Percentiles rank a stretch among this genome's conserved stretches.
Evolutionary conservation across 2,329 filamentous ascomycete genomes (phyloP).

Genomic region (Penicillium occitanis): DNA sequence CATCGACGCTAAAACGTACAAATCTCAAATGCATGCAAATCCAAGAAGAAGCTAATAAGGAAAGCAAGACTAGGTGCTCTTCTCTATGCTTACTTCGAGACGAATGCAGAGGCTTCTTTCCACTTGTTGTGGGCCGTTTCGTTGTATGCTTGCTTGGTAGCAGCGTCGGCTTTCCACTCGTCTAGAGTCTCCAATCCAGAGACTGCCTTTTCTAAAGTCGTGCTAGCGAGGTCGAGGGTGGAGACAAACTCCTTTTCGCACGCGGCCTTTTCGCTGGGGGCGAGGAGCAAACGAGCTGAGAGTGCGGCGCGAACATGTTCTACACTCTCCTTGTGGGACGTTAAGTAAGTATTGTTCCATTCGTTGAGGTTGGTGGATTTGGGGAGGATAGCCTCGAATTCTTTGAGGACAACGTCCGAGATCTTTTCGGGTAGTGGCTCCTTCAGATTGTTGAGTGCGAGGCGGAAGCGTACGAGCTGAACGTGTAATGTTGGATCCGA

Average conservation of each 20-base stretch:
- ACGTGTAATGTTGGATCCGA: constrained; percentile 72
- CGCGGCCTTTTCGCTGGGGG: constrained; percentile 55
- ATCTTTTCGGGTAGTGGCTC: constrained; percentile 65
- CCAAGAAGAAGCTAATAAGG: neutral
- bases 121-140: constrained; percentile 43
- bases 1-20: constrained; percentile 7
- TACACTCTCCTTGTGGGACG: constrained; percentile 62
- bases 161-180: constrained; percentile 52
- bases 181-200: constrained; percentile 54
- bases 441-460: constrained; percentile 57
- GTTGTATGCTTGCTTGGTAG: constrained; percentile 52
- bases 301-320: constrained; percentile 64
- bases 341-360: constrained; percentile 66
- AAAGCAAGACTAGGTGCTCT: neutral
- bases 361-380: constrained; percentile 58
- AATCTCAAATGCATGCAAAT: neutral
- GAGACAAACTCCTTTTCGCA: constrained; percentile 63
- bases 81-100: constrained; percentile 7
- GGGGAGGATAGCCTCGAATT: constrained; percentile 62
- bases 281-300: constrained; percentile 59
- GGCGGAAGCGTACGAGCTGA: constrained; percentile 69
- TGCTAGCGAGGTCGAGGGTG: constrained; percentile 54
- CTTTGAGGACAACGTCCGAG: constrained; percentile 66
- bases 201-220: constrained; percentile 58
- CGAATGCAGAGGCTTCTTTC: constrained; percentile 42